Evolutionary conservation across 2,329 filamentous ascomycete genomes (phyloP).

Genomic region (Albophoma yamanashiensis): DNA sequence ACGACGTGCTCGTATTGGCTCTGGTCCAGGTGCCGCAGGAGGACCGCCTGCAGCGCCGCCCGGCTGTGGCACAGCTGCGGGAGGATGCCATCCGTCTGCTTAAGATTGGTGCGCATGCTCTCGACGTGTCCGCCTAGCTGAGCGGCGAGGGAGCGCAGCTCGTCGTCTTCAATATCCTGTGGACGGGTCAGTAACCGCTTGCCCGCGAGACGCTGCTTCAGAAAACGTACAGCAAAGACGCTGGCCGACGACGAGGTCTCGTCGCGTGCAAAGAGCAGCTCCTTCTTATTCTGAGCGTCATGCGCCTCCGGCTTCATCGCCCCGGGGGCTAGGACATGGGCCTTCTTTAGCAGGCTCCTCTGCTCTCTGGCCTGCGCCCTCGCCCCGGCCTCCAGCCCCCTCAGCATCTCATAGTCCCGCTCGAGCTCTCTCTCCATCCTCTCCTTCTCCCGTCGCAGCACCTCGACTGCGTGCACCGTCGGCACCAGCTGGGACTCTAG

Average conservation of each 20-base stretch:
- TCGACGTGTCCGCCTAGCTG: constrained; percentile 46
- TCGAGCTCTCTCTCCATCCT: constrained; percentile 46
- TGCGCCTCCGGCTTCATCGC: constrained; percentile 4
- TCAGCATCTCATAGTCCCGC: constrained; percentile 40
- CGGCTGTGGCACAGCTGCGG: constrained; percentile 36
- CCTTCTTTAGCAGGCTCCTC: constrained; percentile 36
- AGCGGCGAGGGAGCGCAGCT: constrained; percentile 31
- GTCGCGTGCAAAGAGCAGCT: constrained; percentile 2
- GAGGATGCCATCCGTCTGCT: constrained; percentile 40
- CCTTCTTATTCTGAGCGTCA: constrained; percentile 1
- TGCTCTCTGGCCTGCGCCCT: constrained; percentile 40
- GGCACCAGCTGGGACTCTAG: constrained; percentile 52
- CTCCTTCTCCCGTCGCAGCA: constrained; percentile 47
- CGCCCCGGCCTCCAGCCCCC: constrained; percentile 43
- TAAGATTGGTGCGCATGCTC: constrained; percentile 42
- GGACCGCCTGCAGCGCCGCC: constrained; percentile 36
- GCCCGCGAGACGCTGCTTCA: neutral
- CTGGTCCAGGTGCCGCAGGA: constrained; percentile 33
- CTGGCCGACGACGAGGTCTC: neutral
- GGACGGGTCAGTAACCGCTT: neutral
- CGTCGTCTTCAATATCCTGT: constrained; percentile 19
- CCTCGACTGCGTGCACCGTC: constrained; percentile 48
- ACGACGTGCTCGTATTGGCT: constrained; percentile 37
- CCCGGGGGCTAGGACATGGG: constrained; percentile 38
- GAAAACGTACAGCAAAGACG: constrained; percentile 7